phyloP scores from a whole-genome alignment of 1,284 basidiomycete genomes.

The Moesziomyces antarcticus region DNA sequence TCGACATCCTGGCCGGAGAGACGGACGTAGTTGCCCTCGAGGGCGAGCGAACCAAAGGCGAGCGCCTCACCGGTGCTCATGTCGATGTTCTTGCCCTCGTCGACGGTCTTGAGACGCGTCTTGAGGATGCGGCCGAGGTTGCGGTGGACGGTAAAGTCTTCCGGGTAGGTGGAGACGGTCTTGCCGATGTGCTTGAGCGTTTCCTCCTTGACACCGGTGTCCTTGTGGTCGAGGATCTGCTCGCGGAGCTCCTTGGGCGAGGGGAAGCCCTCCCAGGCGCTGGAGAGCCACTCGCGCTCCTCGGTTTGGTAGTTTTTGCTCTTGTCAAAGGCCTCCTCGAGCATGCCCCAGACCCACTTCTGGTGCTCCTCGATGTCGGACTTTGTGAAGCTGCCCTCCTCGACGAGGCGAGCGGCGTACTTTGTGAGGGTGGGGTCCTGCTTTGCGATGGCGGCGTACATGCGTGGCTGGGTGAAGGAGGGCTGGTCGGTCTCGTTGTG shows the following conservation, averaged over 20 bases:
- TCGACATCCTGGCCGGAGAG: constrained; percentile 99
- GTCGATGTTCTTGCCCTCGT: constrained; percentile 92
- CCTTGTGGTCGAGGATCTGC: constrained; percentile 85
- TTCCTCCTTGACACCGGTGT: constrained; percentile 83
- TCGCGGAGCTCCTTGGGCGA: constrained; percentile 95
- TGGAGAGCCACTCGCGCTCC: constrained; percentile 88
- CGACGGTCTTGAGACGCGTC: constrained; percentile 86
- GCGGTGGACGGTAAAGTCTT: constrained; percentile 85
- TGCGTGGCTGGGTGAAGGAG: constrained; percentile 96
- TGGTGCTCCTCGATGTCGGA: constrained; percentile 98
- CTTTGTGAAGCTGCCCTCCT: constrained; percentile 92
- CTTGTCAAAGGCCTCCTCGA: constrained; percentile 89
- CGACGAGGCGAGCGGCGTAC: constrained; percentile 90
- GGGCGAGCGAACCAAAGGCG: constrained; percentile 90
- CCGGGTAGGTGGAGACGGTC: constrained; percentile 84
- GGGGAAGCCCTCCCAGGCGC: constrained; percentile 98
- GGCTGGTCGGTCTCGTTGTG: constrained; percentile 99
- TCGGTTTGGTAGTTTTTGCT: constrained; percentile 91
- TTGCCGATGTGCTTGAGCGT: constrained; percentile 87
- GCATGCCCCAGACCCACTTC: constrained; percentile 99
- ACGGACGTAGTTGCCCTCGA: constrained; percentile 94
- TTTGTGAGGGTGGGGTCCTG: constrained; percentile 91
- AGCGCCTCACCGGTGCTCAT: constrained; percentile 99
- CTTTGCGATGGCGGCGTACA: constrained; percentile 97
- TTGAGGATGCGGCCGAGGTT: constrained; percentile 93